Evolutionary conservation across 352 stramenopile species (phyloP), one percentile per base, ranked within the genome.

Genomic region (Phytophthora hybrid): DNA sequence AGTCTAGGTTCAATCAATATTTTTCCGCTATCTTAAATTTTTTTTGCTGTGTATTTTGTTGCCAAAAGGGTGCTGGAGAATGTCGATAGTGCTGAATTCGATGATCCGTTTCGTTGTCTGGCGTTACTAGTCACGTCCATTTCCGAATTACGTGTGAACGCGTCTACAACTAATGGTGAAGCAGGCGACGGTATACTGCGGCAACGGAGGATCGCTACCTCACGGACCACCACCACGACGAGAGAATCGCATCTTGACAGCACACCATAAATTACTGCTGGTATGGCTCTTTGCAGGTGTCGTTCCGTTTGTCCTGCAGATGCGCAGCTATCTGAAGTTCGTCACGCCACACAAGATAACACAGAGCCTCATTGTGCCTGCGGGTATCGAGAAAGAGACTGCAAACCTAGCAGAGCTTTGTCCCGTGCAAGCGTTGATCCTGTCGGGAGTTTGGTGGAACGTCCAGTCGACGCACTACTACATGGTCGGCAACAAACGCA

Each of bases 341-440:
- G 56, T 52, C 6, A 71, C 71, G 14, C 66, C 66, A 10, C 67
- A 76, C 66, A 76, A 76, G 37, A 76, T 76, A 16, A 63, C 57
- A 9, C 59, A 72, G 11, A 54, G 57, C 23, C 57, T 78, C 41
- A 19, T 75, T 8, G 37, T 66, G 0, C 71, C 58, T 9, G 18
- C 18, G 5, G 39, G 26, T 7, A 32, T 37, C 1, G 21, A 55
- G 7, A 62, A 71, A 9, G 39, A 68, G 19, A 71, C 23, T 3
- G 18, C 23, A 5, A 54, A 65, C 23, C 16, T 78, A 5, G 14
- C 10, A 8, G 32, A 57, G 13, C 10, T 57, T 9, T 78, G 71
- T 14, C 71, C 66, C 0, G 49, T 78, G 4, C 3, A 51, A 47
- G 59, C 51, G 11, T 19, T 76, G 14, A 23, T 63, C 37, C 58